Conservation (phyloP, 495 filamentous ascomycete species). For the Talaromyces borbonicus region DNA sequence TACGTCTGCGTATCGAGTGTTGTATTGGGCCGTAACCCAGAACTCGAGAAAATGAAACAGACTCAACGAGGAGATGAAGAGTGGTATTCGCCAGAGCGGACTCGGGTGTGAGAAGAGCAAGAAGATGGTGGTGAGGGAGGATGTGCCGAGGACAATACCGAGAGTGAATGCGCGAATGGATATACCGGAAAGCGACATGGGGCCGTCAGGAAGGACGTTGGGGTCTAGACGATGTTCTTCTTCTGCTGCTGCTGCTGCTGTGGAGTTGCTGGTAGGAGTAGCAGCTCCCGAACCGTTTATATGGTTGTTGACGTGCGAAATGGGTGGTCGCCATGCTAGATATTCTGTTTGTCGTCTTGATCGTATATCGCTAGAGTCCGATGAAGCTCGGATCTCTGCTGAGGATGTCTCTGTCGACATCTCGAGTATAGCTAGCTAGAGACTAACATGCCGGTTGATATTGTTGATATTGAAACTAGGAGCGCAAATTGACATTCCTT, state of each 20-base stretch:
- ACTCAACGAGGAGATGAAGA: constrained; percentile 67
- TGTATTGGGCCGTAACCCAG: constrained; percentile 75
- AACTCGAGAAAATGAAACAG: constrained; percentile 96
- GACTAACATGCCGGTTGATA: too few relatives aligned
- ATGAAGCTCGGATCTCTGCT: background rate
- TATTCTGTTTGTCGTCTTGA: background rate
- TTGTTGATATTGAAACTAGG: too few relatives aligned
- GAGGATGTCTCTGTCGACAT: background rate
- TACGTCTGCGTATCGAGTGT: constrained; percentile 60
- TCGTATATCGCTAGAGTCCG: background rate
- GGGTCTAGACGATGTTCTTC: constrained; percentile 6
- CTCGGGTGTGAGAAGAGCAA: constrained; percentile 24
- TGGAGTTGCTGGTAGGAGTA: constrained; percentile 1
- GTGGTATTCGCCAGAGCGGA: constrained; percentile 70
- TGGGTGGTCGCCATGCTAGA: constrained; percentile 18
- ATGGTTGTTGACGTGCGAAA: background rate
- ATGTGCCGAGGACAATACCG: constrained; percentile 39
- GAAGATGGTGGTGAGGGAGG: constrained; percentile 29
- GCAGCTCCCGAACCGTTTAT: too few relatives aligned
- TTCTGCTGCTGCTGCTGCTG: constrained; percentile 5
- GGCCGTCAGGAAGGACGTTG: constrained; percentile 35
- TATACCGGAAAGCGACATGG: constrained; percentile 69
- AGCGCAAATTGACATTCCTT: too few relatives aligned
- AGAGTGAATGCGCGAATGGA: constrained; percentile 60
- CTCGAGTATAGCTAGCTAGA: background rate